Evolutionary conservation across 2,329 filamentous ascomycete species (phyloP).

Genomic region (Fusarium setosum): DNA sequence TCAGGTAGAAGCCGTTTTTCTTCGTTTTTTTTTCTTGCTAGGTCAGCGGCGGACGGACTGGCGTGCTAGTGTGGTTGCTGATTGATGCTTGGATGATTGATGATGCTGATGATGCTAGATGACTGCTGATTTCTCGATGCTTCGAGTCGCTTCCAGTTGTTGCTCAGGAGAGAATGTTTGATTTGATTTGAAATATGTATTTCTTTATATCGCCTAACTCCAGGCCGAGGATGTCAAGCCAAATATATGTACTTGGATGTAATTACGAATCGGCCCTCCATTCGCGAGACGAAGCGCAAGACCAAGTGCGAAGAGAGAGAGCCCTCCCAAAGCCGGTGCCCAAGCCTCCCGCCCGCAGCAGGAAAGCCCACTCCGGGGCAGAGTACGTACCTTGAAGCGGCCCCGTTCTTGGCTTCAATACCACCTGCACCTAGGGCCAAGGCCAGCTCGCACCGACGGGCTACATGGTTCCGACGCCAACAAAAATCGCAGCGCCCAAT

Average conservation of each 20-base stretch:
- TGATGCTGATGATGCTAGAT: conserved; percentile 30
- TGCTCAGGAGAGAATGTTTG: conserved; percentile 3
- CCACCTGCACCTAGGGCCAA: conserved; percentile 14
- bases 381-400: conserved; percentile 24
- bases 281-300: conserved; percentile 10
- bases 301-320: conserved; percentile 15
- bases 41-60: conserved; percentile 27
- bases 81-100: conserved; percentile 33
- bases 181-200: conserved; percentile 31
- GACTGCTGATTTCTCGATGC: conserved; percentile 29
- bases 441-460: conserved; percentile 21
- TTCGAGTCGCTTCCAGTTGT: conserved; percentile 26
- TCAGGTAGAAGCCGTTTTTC: conserved; percentile 35
- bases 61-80: conserved; percentile 7
- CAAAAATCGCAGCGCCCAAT: conserved; percentile 30
- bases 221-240: not conserved
- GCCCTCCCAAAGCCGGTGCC: conserved; percentile 14
- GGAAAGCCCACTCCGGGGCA: conserved; percentile 17
- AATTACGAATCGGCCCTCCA: not conserved
- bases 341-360: conserved; percentile 18
- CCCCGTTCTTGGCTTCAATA: not conserved
- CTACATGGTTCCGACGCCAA: conserved; percentile 31
- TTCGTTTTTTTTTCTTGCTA: conserved; percentile 30
- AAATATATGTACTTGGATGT: conserved; percentile 8
- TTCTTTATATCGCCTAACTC: not conserved